Base-by-base conservation (phyloP, 176 grass and related monocot species). In the Secale cereale region DNA sequence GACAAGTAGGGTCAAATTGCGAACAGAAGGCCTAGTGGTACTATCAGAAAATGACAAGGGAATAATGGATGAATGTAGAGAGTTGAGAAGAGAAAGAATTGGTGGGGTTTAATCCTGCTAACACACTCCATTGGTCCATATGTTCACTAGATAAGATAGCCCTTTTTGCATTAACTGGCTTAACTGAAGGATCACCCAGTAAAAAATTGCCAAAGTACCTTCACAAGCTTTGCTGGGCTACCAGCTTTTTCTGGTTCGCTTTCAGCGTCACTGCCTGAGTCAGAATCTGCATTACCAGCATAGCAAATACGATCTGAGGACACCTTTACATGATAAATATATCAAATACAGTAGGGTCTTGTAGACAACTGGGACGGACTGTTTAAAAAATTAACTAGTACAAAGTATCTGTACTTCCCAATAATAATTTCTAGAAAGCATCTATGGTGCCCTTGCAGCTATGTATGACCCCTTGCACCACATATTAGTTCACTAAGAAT, bases 201-300 rank as follows among this genome's bases (percentile, higher is more conserved):
- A 72, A 65, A n/a, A 74, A 87, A 85, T n/a, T 57, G 62, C 12
- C 39, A 31, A 82, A 78, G 48, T 90, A 94, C 95, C 93, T 95
- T 94, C 1, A 9, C 46, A 64, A 59, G 76, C 79, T 91, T 91
- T 91, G 82, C 60, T 67, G 89, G 91, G 79, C 84, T 87, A 83
- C 52, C 87, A 89, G 69, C 74, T 70, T 86, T 90, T 43, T 90
- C 85, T 45, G 89, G 79, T 63, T 92, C 93, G 1, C 89, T 94
- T 89, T 85, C 93, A 87, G 78, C 86, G 37, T 92, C 91, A 87
- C 89, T 89, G 77, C 91, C 90, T 31, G 96, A 92, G 32, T 93
- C 96, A 72, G 91, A 98, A 94, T 95, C 93, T 95, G 89, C 77
- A 92, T 60, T 83, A 77, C 59, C 50, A 76, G 81, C 7, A 86